A percentile compares a stretch with the other conserved stretches of the same genome.
These are phyloP conservation scores for Stereum hirsutum DNA, from an alignment of 1,284 basidiomycete genomes.

Conservation along the genomic window DNA sequence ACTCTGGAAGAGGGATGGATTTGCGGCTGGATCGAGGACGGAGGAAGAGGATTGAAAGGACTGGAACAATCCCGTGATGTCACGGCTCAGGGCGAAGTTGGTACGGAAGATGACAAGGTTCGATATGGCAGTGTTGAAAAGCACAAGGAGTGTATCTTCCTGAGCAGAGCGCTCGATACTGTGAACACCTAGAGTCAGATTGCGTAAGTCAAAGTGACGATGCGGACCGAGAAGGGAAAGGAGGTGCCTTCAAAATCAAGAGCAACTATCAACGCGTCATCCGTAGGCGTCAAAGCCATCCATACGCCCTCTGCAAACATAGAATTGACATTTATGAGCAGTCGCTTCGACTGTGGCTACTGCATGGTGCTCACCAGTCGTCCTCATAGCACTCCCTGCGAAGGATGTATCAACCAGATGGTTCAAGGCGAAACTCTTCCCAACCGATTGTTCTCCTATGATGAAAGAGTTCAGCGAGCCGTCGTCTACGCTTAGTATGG, in stretches of 20 bases:
- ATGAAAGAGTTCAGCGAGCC: neutral
- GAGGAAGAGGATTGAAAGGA: constrained; percentile 42
- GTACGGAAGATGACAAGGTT: constrained; percentile 60
- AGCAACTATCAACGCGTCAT: constrained; percentile 43
- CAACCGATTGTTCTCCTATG: constrained; percentile 45
- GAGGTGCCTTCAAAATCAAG: constrained; percentile 26
- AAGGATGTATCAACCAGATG: constrained; percentile 58
- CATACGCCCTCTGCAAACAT: constrained; percentile 50
- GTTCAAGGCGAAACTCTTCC: constrained; percentile 53
- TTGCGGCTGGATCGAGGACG: constrained; percentile 41
- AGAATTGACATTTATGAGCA: no score
- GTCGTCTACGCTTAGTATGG: neutral
- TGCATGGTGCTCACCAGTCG: constrained; percentile 13
- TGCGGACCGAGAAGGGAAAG: neutral
- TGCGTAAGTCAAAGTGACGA: no score
- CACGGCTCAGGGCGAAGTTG: constrained; percentile 50
- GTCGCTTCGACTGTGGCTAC: neutral
- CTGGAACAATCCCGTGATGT: constrained; percentile 51
- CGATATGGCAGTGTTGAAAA: constrained; percentile 55
- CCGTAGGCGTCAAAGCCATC: constrained; percentile 59
- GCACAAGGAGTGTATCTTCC: constrained; percentile 44
- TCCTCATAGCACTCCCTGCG: constrained; percentile 58
- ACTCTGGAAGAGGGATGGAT: constrained; percentile 50
- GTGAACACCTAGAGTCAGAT: constrained; percentile 61
- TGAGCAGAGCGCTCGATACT: constrained; percentile 54